These are phyloP conservation scores for Akanthomyces muscarius DNA, from an alignment of 2,329 filamentous ascomycete genomes.

Conservation along the genomic window DNA sequence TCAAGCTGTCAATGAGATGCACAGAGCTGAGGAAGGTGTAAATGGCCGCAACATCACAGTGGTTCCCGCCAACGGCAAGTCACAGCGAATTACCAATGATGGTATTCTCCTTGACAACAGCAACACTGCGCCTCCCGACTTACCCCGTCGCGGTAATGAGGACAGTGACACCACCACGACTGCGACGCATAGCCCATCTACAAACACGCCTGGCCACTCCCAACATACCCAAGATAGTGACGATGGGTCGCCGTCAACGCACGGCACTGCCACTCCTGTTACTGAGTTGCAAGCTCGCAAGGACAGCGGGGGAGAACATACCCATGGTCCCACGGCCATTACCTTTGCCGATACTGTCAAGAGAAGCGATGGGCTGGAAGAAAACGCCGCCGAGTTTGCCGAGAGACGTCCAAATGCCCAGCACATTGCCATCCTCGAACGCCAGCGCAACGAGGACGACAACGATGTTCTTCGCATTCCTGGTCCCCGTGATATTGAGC, in stretches of 20 bases:
- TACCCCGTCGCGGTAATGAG: constrained; percentile 36
- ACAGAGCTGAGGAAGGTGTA: constrained; percentile 58
- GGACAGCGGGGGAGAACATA: neutral
- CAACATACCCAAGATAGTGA: constrained; percentile 4
- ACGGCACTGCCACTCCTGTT: constrained; percentile 7
- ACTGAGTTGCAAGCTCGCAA: neutral
- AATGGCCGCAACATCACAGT: constrained; percentile 63
- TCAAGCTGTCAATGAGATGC: constrained; percentile 40
- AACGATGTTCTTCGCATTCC: constrained; percentile 76
- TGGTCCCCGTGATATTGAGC: constrained; percentile 84
- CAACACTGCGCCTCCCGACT: constrained; percentile 17
- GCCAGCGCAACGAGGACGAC: constrained; percentile 72
- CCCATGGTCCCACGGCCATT: constrained; percentile 40
- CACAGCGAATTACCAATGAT: constrained; percentile 58
- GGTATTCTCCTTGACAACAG: constrained; percentile 48
- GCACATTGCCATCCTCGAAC: constrained; percentile 83
- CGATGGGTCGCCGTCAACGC: constrained; percentile 8
- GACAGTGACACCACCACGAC: constrained; percentile 4
- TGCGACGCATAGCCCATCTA: neutral
- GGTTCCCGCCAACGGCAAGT: constrained; percentile 52
- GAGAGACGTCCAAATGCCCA: constrained; percentile 62
- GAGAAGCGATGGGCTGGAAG: constrained; percentile 51
- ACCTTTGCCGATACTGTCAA: constrained; percentile 66
- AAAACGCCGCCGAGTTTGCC: constrained; percentile 43
- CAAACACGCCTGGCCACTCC: neutral